phyloP scores from a whole-genome alignment of 371 early-diverging fungal genomes.

The Fennellomyces sp. region DNA sequence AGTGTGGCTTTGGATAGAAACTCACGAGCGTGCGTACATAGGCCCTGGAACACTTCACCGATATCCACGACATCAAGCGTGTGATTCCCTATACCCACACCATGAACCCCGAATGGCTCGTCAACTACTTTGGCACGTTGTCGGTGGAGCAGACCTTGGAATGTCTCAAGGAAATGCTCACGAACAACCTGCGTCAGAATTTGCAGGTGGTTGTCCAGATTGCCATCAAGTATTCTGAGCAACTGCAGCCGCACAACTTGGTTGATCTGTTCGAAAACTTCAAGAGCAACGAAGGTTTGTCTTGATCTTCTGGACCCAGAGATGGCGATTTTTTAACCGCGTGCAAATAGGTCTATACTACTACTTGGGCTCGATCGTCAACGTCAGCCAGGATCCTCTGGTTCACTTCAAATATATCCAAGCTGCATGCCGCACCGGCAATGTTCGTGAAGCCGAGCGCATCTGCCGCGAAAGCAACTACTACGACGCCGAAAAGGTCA shows the following conservation, averaged over 20 bases:
- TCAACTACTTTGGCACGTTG: constrained; percentile 91
- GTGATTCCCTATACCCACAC: constrained; percentile 89
- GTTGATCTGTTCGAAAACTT: constrained; percentile 90
- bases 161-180: constrained; percentile 89
- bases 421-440: constrained; percentile 91
- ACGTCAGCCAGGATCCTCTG: constrained; percentile 91
- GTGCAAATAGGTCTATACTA: constrained; percentile 85
- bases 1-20: neutral
- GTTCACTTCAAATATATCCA: constrained; percentile 99
- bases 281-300: constrained; percentile 92
- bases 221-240: constrained; percentile 95
- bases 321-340: too few species aligned
- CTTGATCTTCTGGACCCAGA: too few species aligned
- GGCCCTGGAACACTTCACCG: constrained; percentile 96
- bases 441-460: constrained; percentile 96
- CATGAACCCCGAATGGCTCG: constrained; percentile 86
- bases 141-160: constrained; percentile 94
- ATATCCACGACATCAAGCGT: constrained; percentile 95
- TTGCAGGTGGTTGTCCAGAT: constrained; percentile 94
- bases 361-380: constrained; percentile 94
- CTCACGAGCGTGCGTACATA: constrained; percentile 6
- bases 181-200: constrained; percentile 89
- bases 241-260: constrained; percentile 84
- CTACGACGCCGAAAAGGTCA: constrained; percentile 97
- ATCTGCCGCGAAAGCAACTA: constrained; percentile 94